A percentile compares a stretch with the other conserved stretches of the same genome.
phyloP scores from a whole-genome alignment of 257 asterid species.

The Solanum okadae region DNA sequence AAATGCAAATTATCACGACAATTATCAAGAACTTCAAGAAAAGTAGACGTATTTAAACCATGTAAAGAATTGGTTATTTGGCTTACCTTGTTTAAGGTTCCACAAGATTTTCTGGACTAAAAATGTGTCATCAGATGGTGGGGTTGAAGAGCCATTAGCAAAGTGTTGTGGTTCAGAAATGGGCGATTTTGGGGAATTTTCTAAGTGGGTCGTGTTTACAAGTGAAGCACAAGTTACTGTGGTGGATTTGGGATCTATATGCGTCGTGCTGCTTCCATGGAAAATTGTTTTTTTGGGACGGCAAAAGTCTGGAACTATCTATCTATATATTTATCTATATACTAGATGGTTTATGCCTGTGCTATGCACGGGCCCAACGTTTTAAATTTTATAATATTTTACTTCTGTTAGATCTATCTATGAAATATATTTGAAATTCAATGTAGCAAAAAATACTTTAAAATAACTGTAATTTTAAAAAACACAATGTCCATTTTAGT shows the following conservation, averaged over 20 bases:
- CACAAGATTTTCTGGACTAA: conserved; percentile 44
- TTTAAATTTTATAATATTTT: too few relatives aligned
- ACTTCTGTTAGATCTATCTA: too few relatives aligned
- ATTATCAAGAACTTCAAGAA: conserved; percentile 34
- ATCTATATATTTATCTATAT: too few relatives aligned
- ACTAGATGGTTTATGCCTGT: too few relatives aligned
- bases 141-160: neutral
- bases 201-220: neutral
- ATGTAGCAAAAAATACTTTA: neutral
- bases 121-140: conserved; percentile 21
- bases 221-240: neutral
- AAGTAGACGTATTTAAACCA: conserved; percentile 38
- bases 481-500: too few relatives aligned
- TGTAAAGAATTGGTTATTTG: conserved; percentile 22
- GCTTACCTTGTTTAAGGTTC: conserved; percentile 47
- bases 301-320: neutral
- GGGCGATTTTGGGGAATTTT: neutral
- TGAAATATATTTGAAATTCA: too few relatives aligned
- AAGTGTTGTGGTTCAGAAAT: neutral
- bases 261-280: neutral
- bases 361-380: neutral
- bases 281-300: neutral
- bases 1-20: conserved; percentile 36
- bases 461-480: too few relatives aligned
- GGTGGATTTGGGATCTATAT: neutral